Evolutionary conservation across 495 filamentous ascomycete genomes (phyloP), one percentile per base, ranked within the genome.

Genomic region (Xylaria curta): DNA sequence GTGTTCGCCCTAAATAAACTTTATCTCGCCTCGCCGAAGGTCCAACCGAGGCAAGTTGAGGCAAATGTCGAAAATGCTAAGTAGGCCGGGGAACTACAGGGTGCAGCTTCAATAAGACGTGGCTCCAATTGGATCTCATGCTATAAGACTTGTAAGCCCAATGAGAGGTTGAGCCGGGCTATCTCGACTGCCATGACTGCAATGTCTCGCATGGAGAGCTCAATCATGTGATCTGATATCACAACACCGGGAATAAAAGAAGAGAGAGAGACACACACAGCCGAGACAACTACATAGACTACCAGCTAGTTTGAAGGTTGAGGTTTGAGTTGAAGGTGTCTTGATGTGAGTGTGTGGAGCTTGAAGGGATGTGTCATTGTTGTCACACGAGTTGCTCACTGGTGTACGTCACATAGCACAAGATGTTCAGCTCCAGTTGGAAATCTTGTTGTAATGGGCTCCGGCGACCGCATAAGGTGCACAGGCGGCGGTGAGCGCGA

Each of bases 171-270:
- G 26, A n/a, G 2, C 36, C 31, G 56, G 46, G 44, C 13, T 17
- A 17, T 15, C 44, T 47, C 8, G 24, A 40, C 31, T 49, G n/a
- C 26, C 33, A 44, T n/a, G 17, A 33, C 65, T 68, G 65, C 47
- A 24, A 68, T 68, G 49, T 56, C 47, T 68, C 49, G 47, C 33
- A 56, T 40, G 13, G 36, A 33, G 24, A 53, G 12, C n/a, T 28
- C 5, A 4, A 59, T 70, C 68, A 70, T 70, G 68, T 70, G 68
- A 70, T 61, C 56, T 70, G 68, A 51, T 59, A 21, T 63, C 68
- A 70, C 44, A 12, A 38, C 68, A n/a, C 42, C 47, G 31, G 58
- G 42, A 28, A 59, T 28, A 33, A 21, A 8, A 33, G 4, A 26
- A 49, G 3, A 17, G 46, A 21, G 44, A 49, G 44, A 53, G 1